Conservation (phyloP, 2,329 filamentous ascomycete genomes). For the Aspergillus fumigatus region DNA sequence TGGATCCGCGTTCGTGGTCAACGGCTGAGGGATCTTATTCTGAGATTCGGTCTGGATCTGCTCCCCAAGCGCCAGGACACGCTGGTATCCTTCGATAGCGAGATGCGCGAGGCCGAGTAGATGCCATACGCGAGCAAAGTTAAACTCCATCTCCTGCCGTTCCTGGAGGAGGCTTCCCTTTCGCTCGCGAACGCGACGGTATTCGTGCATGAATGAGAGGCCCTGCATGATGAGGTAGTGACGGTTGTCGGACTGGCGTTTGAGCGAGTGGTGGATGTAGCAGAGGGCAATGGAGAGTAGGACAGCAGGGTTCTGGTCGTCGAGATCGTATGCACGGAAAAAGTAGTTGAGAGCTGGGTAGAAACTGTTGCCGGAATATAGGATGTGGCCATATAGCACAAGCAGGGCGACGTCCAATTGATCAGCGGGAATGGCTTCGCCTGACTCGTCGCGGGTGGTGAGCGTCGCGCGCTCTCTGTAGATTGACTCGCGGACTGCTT, state of each 20-base stretch:
- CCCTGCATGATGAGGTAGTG: constrained; percentile 86
- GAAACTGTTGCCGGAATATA: constrained; percentile 79
- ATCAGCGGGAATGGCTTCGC: constrained; percentile 32
- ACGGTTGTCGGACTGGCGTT: constrained; percentile 82
- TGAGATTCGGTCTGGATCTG: constrained; percentile 37
- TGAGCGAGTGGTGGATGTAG: constrained; percentile 85
- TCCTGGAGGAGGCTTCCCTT: constrained; percentile 41
- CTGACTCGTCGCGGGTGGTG: constrained; percentile 34
- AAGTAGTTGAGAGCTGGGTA: constrained; percentile 84
- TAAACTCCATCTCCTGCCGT: constrained; percentile 75
- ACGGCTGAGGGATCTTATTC: constrained; percentile 4
- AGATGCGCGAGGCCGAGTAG: constrained; percentile 68
- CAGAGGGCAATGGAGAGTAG: constrained; percentile 76
- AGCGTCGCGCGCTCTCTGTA: constrained; percentile 42
- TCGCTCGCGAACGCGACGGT: constrained; percentile 58
- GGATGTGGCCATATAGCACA: constrained; percentile 83
- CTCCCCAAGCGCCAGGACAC: constrained; percentile 49
- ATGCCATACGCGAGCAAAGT: constrained; percentile 72
- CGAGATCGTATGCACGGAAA: constrained; percentile 67
- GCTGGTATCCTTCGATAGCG: constrained; percentile 67
- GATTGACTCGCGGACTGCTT: constrained; percentile 37
- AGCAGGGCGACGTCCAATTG: constrained; percentile 75
- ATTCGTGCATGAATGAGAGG: constrained; percentile 71
- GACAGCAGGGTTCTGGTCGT: constrained; percentile 71
- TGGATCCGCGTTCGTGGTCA: constrained; percentile 30